A percentile compares a stretch with the other conserved stretches of the same genome.
These are phyloP conservation scores for Ziziphus jujuba DNA, from an alignment of 306 rosid species.

Conservation along the genomic window DNA sequence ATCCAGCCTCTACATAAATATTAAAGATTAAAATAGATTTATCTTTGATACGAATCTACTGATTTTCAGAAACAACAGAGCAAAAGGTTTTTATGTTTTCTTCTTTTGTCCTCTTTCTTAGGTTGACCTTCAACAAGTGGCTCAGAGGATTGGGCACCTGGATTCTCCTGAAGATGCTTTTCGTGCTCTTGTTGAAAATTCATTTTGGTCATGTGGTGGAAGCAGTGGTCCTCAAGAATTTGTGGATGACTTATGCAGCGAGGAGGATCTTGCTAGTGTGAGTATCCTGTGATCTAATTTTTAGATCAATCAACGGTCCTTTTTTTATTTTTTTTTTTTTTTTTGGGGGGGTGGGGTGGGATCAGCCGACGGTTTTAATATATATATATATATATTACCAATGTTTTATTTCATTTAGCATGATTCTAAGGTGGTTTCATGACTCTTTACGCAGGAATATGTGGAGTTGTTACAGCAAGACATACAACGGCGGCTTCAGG, in stretches of 20 bases:
- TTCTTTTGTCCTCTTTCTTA: constrained; percentile 27
- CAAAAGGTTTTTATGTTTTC: background rate
- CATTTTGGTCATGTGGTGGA: constrained; percentile 49
- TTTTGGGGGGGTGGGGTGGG: no score
- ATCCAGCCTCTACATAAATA: no score
- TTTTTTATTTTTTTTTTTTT: background rate
- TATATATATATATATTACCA: no score
- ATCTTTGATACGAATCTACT: no score
- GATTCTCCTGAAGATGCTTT: constrained; percentile 60
- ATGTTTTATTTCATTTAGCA: background rate
- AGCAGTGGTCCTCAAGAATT: constrained; percentile 47
- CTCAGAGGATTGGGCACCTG: constrained; percentile 49
- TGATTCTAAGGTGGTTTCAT: background rate
- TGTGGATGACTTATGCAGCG: constrained; percentile 69
- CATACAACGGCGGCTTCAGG: constrained; percentile 40
- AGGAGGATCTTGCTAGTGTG: constrained; percentile 66
- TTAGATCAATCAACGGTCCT: no score
- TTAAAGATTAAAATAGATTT: no score
- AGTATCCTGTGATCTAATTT: constrained; percentile 18
- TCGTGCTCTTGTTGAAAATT: constrained; percentile 70
- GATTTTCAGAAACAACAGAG: background rate
- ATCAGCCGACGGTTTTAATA: background rate
- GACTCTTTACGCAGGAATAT: constrained; percentile 62
- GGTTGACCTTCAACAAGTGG: constrained; percentile 60
- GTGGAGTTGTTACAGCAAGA: constrained; percentile 59